A percentile compares a stretch with the other conserved stretches of the same genome.
Evolutionary conservation across 352 stramenopile genomes (phyloP).

Genomic region (Phytophthora idaei): DNA sequence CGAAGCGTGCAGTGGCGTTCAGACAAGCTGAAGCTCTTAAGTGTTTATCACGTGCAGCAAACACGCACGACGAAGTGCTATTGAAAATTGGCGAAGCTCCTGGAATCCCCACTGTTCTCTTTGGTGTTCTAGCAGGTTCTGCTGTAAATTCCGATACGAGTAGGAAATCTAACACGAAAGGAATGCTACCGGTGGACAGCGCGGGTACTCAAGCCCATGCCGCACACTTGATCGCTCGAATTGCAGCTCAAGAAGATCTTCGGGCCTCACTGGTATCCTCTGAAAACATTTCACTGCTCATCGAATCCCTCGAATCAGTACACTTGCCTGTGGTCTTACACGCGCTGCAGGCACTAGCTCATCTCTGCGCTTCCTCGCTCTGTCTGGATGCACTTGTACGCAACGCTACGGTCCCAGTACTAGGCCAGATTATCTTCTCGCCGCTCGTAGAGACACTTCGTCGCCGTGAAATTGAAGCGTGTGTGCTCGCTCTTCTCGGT

Average conservation of each 20-base stretch:
- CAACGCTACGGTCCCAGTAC: slow-evolving; percentile 75
- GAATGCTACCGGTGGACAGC: slow-evolving; percentile 12
- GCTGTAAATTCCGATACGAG: slow-evolving; percentile 1
- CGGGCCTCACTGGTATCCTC: slow-evolving; percentile 55
- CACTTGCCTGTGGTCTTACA: slow-evolving; percentile 67
- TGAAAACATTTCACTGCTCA: slow-evolving; percentile 62
- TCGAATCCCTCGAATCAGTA: slow-evolving; percentile 79
- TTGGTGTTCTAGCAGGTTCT: slow-evolving; percentile 38
- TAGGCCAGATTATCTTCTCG: slow-evolving; percentile 75
- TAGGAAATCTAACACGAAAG: slow-evolving; percentile 12
- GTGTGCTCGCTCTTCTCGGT: slow-evolving; percentile 50
- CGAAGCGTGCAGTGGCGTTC: slow-evolving; percentile 25
- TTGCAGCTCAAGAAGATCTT: slow-evolving; percentile 58
- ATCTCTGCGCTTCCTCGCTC: slow-evolving; percentile 64
- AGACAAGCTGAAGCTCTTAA: slow-evolving; percentile 65
- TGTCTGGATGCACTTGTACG: slow-evolving; percentile 71
- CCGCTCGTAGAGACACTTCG: slow-evolving; percentile 42
- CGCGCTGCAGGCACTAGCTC: slow-evolving; percentile 58
- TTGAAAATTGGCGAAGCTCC: slow-evolving; percentile 62
- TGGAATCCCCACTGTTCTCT: slow-evolving; percentile 51
- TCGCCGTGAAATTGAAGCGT: slow-evolving; percentile 35
- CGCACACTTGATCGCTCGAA: slow-evolving; percentile 60
- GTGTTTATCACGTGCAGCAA: slow-evolving; percentile 59
- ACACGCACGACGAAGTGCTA: slow-evolving; percentile 68
- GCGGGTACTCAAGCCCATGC: slow-evolving; percentile 57